A percentile compares a stretch with the other conserved stretches of the same genome.
Evolutionary conservation across 1,139 yeast species (phyloP).

Genomic region (Candida buenavistaensis): DNA sequence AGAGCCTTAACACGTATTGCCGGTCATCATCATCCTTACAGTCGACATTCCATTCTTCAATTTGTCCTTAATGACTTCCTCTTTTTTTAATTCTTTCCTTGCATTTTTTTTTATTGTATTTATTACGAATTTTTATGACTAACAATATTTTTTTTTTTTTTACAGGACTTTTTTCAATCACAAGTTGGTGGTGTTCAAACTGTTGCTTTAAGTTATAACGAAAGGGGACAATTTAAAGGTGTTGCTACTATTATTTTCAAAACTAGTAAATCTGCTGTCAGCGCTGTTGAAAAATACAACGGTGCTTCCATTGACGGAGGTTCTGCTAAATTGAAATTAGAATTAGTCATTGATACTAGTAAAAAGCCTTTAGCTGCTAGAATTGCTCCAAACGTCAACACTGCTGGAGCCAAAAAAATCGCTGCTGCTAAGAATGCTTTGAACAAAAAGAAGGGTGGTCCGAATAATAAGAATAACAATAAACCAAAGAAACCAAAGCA

Average conservation of each 20-base stretch:
- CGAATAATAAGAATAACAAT: slow-evolving; percentile 19
- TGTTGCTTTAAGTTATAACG: slow-evolving; percentile 77
- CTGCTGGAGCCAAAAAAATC: slow-evolving; percentile 28
- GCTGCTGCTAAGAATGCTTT: slow-evolving; percentile 23
- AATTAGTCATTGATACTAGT: slow-evolving; percentile 83
- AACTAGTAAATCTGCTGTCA: slow-evolving; percentile 60
- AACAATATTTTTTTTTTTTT: slow-evolving; percentile 16
- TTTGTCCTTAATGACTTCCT: background rate
- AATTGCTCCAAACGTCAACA: slow-evolving; percentile 38
- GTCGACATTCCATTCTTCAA: too few species aligned
- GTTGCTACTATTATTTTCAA: slow-evolving; percentile 83
- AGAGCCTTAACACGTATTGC: too few species aligned
- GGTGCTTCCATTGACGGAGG: slow-evolving; percentile 95
- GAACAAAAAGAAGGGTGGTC: slow-evolving; percentile 24
- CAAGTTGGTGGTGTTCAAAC: slow-evolving; percentile 84
- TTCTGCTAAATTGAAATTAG: slow-evolving; percentile 72
- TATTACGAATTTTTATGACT: slow-evolving; percentile 14
- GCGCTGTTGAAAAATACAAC: slow-evolving; percentile 81
- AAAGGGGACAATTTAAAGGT: slow-evolving; percentile 89
- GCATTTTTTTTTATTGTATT: slow-evolving; percentile 1
- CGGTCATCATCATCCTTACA: too few species aligned
- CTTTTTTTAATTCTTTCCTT: slow-evolving; percentile 1
- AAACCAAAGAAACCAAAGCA: slow-evolving; percentile 37
- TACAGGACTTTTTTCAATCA: slow-evolving; percentile 83
- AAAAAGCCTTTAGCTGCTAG: slow-evolving; percentile 75